Base-by-base conservation (phyloP, 176 grass and related monocot genomes). In the Eragrostis curvula region DNA sequence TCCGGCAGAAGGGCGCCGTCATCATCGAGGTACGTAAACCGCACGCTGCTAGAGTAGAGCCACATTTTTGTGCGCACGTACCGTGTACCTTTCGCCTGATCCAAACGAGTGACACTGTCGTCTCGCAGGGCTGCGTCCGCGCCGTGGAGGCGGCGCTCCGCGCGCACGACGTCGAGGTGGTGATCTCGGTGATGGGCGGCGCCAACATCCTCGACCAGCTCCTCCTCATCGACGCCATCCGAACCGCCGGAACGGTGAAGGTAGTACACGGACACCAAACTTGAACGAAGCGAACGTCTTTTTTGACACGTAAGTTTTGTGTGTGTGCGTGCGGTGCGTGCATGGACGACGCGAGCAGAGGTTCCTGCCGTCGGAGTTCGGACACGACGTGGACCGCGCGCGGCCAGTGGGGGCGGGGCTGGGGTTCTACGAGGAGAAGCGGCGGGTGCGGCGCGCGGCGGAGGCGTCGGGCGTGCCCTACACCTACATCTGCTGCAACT, bases 401-500 rank as follows among this genome's bases (percentile, higher is more conserved):
- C 87, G 79, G 51, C 90, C 90, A 15, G 90, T 96, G 50, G 93
- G 89, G 23, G 87, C 90, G 0, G 87, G 85, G 66, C 40, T 90
- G 50, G 71, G 30, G 21, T 84, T 96, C 82, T 96, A 92, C 85
- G 64, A 90, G 8, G 65, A 88, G 63, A 96, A 96, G 83, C 81
- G 87, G 9, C 70, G 6, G 16, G 79, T 96, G 53, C 73, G 93
- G 64, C 87, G 93, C 9, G 90, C 90, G 21, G 55, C 79, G 42
- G 90, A 95, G 82, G 90, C 78, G 39, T 60, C 90, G 8, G 87
- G 82, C 9, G 83, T 90, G 24, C 85, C 87, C 4, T 92, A 96
- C 87, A 96, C 87, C 59, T 92, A 79, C 85, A 86, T 96, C 67
- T 92, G 88, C 85, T 96, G 90, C 82, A 96, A 96, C 83, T 96